Evolutionary conservation across 2,329 filamentous ascomycete species (phyloP).

Genomic region (Aotearoamyces nothofagi): DNA sequence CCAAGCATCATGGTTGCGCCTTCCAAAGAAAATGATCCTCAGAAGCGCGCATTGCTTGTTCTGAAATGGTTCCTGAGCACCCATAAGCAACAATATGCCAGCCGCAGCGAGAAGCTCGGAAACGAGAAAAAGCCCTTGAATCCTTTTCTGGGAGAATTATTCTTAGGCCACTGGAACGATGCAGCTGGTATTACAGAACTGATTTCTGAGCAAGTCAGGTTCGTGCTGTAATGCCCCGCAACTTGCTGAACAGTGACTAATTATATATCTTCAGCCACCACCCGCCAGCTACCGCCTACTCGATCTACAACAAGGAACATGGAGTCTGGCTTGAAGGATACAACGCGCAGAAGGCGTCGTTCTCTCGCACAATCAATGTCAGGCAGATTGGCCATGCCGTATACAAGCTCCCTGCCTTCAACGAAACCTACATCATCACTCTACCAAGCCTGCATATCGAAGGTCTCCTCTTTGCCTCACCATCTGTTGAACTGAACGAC

Average conservation of each 20-base stretch:
- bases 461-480: constrained; percentile 70
- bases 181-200: constrained; percentile 68
- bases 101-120: constrained; percentile 61
- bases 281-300: constrained; percentile 87
- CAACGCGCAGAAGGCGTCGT: constrained; percentile 92
- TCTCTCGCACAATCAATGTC: constrained; percentile 84
- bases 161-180: constrained; percentile 82
- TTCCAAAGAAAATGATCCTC: constrained; percentile 60
- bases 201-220: constrained; percentile 87
- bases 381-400: constrained; percentile 89
- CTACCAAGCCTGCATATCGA: constrained; percentile 88
- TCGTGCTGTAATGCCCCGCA: neutral
- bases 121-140: constrained; percentile 98
- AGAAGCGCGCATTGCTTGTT: constrained; percentile 74
- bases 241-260: neutral
- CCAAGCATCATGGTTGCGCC: constrained; percentile 69
- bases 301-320: constrained; percentile 73
- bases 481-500: constrained; percentile 83
- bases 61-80: constrained; percentile 93
- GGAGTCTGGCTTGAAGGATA: constrained; percentile 74
- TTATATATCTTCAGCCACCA: constrained; percentile 47
- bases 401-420: constrained; percentile 48
- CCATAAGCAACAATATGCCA: constrained; percentile 71
- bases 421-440: constrained; percentile 67
- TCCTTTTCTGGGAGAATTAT: constrained; percentile 89